Percentiles rank a stretch among this genome's conserved stretches.
phyloP scores from a whole-genome alignment of 768 basidiomycete genomes.

The Phanerodontia chrysosporium region DNA sequence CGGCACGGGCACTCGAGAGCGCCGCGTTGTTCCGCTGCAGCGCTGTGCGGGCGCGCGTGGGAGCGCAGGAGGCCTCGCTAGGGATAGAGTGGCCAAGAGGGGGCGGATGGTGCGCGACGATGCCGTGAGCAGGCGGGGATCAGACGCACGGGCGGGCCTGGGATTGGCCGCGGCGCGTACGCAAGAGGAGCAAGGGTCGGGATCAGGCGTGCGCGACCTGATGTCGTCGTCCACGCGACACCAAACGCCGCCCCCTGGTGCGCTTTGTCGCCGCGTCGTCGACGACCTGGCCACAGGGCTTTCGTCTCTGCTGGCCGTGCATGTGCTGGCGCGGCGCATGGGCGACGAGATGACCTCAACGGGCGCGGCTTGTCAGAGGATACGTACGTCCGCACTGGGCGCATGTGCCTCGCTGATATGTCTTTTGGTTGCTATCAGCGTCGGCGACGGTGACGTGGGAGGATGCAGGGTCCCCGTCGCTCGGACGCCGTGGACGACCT shows the following conservation, averaged over 20 bases:
- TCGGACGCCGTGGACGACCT: background rate
- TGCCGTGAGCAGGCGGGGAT: background rate
- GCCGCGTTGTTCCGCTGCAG: too few relatives aligned
- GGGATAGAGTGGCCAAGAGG: background rate
- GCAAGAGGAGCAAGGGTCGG: background rate
- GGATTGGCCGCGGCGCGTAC: background rate
- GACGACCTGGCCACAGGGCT: too few relatives aligned
- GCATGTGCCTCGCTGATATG: constrained; percentile 4
- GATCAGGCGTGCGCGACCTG: background rate
- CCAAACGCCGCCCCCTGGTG: background rate
- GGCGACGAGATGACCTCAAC: background rate
- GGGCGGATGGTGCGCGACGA: background rate
- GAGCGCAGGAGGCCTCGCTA: background rate
- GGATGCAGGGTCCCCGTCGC: background rate
- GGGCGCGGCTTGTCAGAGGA: background rate
- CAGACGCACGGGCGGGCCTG: too few relatives aligned
- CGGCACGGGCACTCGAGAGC: too few relatives aligned
- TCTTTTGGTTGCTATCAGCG: constrained; percentile 8
- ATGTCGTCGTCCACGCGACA: background rate
- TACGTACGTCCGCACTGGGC: background rate
- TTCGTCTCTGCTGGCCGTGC: too few relatives aligned
- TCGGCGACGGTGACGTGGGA: constrained; percentile 3
- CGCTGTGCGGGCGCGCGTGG: background rate
- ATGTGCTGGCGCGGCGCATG: too few relatives aligned
- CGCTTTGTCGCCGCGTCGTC: too few relatives aligned